Evolutionary conservation across 768 basidiomycete species (phyloP), one percentile per base, ranked within the genome.

Genomic region (Pleurotus djamor): DNA sequence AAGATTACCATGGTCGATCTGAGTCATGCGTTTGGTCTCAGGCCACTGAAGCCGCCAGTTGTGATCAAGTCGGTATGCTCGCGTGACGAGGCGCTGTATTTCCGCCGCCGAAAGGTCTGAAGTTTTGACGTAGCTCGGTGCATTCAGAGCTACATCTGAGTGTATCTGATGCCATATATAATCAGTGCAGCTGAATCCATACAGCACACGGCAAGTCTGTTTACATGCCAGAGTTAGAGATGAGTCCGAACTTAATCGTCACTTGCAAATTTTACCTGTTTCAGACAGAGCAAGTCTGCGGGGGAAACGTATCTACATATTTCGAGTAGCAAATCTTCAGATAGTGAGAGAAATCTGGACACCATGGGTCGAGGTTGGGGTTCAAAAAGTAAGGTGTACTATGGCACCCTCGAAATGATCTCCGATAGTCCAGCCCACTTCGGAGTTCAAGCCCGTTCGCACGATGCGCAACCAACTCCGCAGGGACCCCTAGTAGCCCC

Each of bases 171-270:
- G 85, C 84, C 84, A 86, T 41, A 84, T 68, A 67, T 83, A 84
- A 65, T 87, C 80, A 43, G 69, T 69, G 51, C 74, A 75, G 12
- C 76, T 77, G 45, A 81, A 76, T n/a, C 77, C 76, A 71, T 87
- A 79, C 59, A 85, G 69, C 60, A 71, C 79, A 79, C 85, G 86
- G 77, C 83, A 83, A 68, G 82, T 79, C 83, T 87, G 68, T 72
- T 28, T 48, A 55, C 58, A 63, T 61, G n/a, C 54, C 37, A 35
- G 47, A 9, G 21, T 28, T 28, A 28, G 21, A 28, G 21, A 28
- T 1, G 21, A 28, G 21, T 28, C 21, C 21, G 21, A 28, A 28
- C 21, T 28, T 28, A 28, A 28, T 28, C 21, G 21, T 28, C 21
- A 28, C 21, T 41, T n/a, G 7, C 21, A 17, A 14, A 65, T 65